Base-by-base conservation (phyloP, 2,329 filamentous ascomycete genomes). In the Fulvia fulva region DNA sequence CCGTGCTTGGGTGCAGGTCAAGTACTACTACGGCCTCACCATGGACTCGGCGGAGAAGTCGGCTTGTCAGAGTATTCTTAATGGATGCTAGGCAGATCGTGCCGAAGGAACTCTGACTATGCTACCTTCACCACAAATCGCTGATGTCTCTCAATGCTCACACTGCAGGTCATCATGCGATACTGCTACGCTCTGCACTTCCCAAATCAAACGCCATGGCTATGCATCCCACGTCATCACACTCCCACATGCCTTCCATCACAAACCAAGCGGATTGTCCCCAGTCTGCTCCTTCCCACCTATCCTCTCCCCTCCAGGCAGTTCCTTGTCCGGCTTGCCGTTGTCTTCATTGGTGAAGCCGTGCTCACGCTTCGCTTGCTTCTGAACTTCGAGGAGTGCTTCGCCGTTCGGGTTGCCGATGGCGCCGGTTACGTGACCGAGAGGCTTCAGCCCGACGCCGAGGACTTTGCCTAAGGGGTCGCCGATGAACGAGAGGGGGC, bases 1-100 rank as follows among this genome's bases (percentile, higher is more conserved):
- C 14, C 81, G 83, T 70, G 84, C 86, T 70, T 95, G 87, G 87
- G 81, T 93, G 43, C 81, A 84, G 68, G 89, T 95, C 65, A 95
- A 94, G 83, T 83, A 80, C 67, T 83, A 85, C 67, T 94, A 88
- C 71, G 72, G 71, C 0, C 74, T 95, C 64, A 87, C 82, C 16
- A 77, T 94, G 60, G 93, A 87, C 1, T 78, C 78, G 49, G 84
- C 83, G 0, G 90, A 95, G 81, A 91, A 90, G 80, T 41, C 47
- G 25, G 53, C 57, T 11, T 57, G 57, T 11, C 58, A 53, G 43
- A 60, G 53, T 44, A 75, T 90, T 86, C 70, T 91, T 69, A 76
- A 77, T 63, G 85, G 83, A 12, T 90, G 88, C 74, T 88, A 70
- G 63, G 53, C 44, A 25, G 28, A 22, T 34, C 16, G n/a, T 23